These are phyloP conservation scores for Lepiota venenata DNA, from an alignment of 768 basidiomycete species.

Conservation along the genomic window DNA sequence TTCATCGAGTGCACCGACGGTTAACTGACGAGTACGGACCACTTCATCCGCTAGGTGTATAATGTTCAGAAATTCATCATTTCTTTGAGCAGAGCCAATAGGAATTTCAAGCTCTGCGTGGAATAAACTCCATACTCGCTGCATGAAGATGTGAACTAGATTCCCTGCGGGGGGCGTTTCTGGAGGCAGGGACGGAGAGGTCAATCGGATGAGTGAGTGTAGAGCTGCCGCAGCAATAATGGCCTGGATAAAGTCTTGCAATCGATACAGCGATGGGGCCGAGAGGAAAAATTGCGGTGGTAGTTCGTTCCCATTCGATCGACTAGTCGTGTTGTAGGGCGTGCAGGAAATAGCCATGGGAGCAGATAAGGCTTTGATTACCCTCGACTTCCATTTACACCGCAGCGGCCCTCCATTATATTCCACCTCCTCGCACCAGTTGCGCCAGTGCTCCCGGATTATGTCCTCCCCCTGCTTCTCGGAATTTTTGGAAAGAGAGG, in stretches of 20 bases:
- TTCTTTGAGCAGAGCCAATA: constrained; percentile 15
- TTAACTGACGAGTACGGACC: constrained; percentile 44
- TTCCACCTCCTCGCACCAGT: constrained; percentile 20
- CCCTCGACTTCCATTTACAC: constrained; percentile 42
- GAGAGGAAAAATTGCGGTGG: constrained; percentile 69
- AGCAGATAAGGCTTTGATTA: constrained; percentile 41
- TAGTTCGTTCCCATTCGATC: constrained; percentile 35
- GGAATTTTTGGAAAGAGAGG: background rate
- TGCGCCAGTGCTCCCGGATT: constrained; percentile 29
- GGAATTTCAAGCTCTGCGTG: constrained; percentile 17
- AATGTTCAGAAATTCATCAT: constrained; percentile 44
- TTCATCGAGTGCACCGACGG: constrained; percentile 17
- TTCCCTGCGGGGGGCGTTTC: constrained; percentile 6
- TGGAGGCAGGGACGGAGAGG: constrained; percentile 14
- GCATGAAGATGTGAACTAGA: constrained; percentile 39
- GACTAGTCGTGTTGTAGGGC: constrained; percentile 19
- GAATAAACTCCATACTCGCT: constrained; percentile 65
- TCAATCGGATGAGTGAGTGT: constrained; percentile 49
- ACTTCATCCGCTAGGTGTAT: constrained; percentile 75
- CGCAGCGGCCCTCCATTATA: constrained; percentile 6
- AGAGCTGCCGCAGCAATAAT: constrained; percentile 62
- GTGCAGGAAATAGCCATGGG: constrained; percentile 37
- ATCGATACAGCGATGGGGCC: constrained; percentile 45
- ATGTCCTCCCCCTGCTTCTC: constrained; percentile 20
- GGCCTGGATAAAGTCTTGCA: constrained; percentile 72